These are phyloP conservation scores for Kuraishia borneana DNA, from an alignment of 805 yeast species.

Conservation along the genomic window DNA sequence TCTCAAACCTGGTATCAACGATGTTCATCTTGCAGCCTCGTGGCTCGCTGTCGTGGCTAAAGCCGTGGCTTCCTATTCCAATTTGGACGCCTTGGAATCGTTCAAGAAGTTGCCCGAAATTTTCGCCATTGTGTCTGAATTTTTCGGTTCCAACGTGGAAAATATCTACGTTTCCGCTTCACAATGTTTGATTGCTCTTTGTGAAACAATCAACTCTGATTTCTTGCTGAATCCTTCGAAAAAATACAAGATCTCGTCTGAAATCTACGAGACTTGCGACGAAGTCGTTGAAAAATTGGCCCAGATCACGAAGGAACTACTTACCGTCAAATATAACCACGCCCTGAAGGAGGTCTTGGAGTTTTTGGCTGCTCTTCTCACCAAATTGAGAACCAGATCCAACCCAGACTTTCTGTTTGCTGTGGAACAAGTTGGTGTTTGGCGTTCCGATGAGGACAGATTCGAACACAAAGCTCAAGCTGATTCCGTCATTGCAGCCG, in stretches of 20 bases:
- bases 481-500: constrained; percentile 71
- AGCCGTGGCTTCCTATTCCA: constrained; percentile 48
- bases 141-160: constrained; percentile 56
- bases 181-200: constrained; percentile 74
- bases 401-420: constrained; percentile 62
- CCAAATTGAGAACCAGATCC: constrained; percentile 50
- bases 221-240: constrained; percentile 37
- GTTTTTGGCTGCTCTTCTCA: constrained; percentile 49
- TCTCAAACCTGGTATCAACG: constrained; percentile 72
- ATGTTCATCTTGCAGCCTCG: constrained; percentile 78
- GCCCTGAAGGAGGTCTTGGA: constrained; percentile 70
- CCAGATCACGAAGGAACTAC: constrained; percentile 38
- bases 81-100: constrained; percentile 37
- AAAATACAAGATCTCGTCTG: constrained; percentile 28
- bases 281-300: constrained; percentile 40
- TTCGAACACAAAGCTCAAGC: constrained; percentile 64
- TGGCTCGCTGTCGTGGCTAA: constrained; percentile 95
- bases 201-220: constrained; percentile 54
- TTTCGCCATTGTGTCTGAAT: constrained; percentile 48
- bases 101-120: constrained; percentile 44
- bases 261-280: constrained; percentile 45
- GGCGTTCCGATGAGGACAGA: constrained; percentile 72
- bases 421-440: constrained; percentile 65
- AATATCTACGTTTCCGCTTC: constrained; percentile 64
- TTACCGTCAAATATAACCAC: constrained; percentile 64